phyloP scores from a whole-genome alignment of 1,284 basidiomycete genomes.

The Golubevia sp. region DNA sequence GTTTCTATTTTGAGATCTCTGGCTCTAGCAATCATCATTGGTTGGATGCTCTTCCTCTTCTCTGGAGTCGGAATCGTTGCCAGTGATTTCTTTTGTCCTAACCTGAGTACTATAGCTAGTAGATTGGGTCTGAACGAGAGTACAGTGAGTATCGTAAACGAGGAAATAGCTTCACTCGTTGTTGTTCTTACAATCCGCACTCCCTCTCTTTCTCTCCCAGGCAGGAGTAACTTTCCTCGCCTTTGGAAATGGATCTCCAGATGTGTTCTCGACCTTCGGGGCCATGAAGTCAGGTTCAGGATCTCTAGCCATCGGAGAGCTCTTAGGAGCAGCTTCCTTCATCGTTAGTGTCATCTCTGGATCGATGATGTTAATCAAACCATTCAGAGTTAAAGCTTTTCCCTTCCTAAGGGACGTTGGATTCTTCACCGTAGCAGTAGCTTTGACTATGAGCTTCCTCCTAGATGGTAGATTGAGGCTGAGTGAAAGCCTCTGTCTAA shows the following conservation, averaged over 20 bases:
- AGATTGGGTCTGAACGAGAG: constrained; percentile 50
- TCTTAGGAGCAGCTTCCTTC: constrained; percentile 92
- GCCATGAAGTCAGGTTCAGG: constrained; percentile 86
- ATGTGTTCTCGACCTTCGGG: constrained; percentile 84
- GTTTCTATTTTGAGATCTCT: constrained; percentile 19
- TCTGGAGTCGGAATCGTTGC: constrained; percentile 53
- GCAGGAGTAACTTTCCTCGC: constrained; percentile 59
- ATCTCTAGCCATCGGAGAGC: constrained; percentile 87
- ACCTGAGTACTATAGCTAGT: constrained; percentile 46
- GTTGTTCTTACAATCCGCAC: not conserved
- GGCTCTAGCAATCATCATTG: constrained; percentile 22
- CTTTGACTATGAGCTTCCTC: constrained; percentile 75
- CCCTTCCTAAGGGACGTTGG: constrained; percentile 90
- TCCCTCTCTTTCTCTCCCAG: not conserved
- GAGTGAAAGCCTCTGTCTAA: constrained; percentile 76
- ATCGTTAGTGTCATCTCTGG: constrained; percentile 92
- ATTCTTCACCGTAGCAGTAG: constrained; percentile 84
- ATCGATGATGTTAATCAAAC: constrained; percentile 91
- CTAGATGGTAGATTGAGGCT: constrained; percentile 75
- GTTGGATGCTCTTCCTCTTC: constrained; percentile 50
- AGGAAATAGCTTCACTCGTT: not conserved
- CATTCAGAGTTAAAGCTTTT: constrained; percentile 78
- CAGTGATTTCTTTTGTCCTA: constrained; percentile 58
- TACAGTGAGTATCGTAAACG: constrained; percentile 13
- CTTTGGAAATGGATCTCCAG: constrained; percentile 63